Conservation (phyloP, 345 rosid genomes). For the Capsella bursapastoris region DNA sequence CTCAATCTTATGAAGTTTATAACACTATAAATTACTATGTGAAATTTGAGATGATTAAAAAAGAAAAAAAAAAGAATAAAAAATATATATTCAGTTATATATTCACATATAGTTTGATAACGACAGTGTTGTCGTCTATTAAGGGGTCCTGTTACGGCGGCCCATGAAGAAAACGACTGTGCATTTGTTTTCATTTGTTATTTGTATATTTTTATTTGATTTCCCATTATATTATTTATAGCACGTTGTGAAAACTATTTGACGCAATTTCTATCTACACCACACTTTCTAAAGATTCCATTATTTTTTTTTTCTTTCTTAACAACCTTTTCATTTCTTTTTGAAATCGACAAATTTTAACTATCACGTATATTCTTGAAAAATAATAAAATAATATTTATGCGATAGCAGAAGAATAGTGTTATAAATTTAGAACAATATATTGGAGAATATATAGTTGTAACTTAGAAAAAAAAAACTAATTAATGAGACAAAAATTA, state of each 20-base stretch:
- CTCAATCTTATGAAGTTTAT: neutral
- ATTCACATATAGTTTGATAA: neutral
- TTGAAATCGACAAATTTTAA: neutral
- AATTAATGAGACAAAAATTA: too few relatives aligned
- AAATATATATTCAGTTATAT: neutral
- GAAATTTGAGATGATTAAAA: neutral
- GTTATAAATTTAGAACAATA: too few relatives aligned
- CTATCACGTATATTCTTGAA: neutral
- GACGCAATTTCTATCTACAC: conserved; percentile 30
- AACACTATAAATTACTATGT: neutral
- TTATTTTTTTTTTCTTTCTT: too few relatives aligned
- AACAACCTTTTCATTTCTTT: neutral
- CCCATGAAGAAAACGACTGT: conserved; percentile 21
- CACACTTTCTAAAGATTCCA: conserved; percentile 18
- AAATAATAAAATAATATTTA: neutral
- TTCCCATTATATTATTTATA: conserved; percentile 18
- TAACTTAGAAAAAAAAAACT: too few relatives aligned
- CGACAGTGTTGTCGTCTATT: neutral
- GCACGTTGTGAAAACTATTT: conserved; percentile 36
- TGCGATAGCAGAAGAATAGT: neutral
- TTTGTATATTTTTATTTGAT: conserved; percentile 4
- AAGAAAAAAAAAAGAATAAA: neutral
- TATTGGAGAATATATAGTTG: neutral
- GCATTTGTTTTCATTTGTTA: conserved; percentile 11
- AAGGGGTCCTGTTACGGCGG: conserved; percentile 21